A percentile compares a stretch with the other conserved stretches of the same genome.
Evolutionary conservation across 129 eudicot species (phyloP).

Genomic region (Glebionis coronaria): DNA sequence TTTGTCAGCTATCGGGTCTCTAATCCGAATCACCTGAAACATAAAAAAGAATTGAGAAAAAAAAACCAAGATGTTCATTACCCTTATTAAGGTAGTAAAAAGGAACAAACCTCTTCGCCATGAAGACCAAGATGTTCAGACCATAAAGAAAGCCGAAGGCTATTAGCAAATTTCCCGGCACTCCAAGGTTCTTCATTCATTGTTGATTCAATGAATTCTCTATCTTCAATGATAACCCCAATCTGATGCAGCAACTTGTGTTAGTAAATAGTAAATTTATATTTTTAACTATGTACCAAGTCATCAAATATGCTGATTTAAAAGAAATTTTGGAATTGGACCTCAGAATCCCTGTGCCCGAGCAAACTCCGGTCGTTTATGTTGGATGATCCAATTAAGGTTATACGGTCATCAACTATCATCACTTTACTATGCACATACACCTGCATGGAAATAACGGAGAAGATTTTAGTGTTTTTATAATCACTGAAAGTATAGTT

Average conservation of each 20-base stretch:
- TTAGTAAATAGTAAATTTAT: neutral
- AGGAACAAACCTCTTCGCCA: slow-evolving; percentile 55
- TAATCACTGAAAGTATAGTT: slow-evolving; percentile 10
- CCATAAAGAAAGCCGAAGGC: slow-evolving; percentile 81
- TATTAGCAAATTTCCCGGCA: slow-evolving; percentile 75
- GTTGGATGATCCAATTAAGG: slow-evolving; percentile 87
- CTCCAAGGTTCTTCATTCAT: slow-evolving; percentile 88
- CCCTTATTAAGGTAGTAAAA: slow-evolving; percentile 10
- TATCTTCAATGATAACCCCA: slow-evolving; percentile 79
- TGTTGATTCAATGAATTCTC: slow-evolving; percentile 68
- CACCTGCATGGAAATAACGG: slow-evolving; percentile 41
- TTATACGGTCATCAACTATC: slow-evolving; percentile 79
- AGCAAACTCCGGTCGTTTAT: slow-evolving; percentile 95
- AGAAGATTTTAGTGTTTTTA: neutral
- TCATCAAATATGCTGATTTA: neutral
- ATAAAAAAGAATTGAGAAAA: neutral
- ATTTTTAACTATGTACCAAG: neutral
- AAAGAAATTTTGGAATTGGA: slow-evolving; percentile 18
- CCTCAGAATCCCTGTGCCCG: slow-evolving; percentile 99
- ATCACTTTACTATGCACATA: slow-evolving; percentile 95
- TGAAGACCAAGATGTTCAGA: slow-evolving; percentile 90
- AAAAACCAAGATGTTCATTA: neutral
- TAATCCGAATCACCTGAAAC: slow-evolving; percentile 54
- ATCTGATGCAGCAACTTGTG: slow-evolving; percentile 52
- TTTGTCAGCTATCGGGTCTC: slow-evolving; percentile 69